Conservation (phyloP, 1,139 yeast species). For the Hyphopichia buzzinii region DNA sequence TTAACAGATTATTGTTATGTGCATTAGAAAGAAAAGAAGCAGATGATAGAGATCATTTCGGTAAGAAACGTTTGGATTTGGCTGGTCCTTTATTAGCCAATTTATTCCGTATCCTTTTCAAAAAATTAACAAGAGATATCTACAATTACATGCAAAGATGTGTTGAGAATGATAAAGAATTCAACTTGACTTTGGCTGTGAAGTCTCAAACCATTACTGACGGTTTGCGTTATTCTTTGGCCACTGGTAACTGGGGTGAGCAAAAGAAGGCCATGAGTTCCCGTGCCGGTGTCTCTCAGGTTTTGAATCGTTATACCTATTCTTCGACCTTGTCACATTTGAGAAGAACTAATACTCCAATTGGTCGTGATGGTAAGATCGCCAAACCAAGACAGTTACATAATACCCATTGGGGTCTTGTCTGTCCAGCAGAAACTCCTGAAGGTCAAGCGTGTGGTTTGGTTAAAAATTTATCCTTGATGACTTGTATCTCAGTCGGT, state of each 20-base stretch:
- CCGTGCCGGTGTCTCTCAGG: slow-evolving; percentile 99
- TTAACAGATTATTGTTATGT: slow-evolving; percentile 87
- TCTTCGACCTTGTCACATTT: slow-evolving; percentile 96
- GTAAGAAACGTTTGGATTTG: slow-evolving; percentile 94
- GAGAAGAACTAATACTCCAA: slow-evolving; percentile 98
- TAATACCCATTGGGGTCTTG: slow-evolving; percentile 99
- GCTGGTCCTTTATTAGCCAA: slow-evolving; percentile 98
- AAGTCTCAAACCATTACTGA: slow-evolving; percentile 96
- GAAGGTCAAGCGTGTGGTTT: slow-evolving; percentile 99
- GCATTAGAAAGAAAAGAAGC: slow-evolving; percentile 97
- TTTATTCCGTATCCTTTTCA: slow-evolving; percentile 89
- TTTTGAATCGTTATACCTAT: slow-evolving; percentile 94
- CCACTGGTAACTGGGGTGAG: slow-evolving; percentile 99
- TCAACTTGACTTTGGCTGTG: slow-evolving; percentile 93
- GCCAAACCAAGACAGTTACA: slow-evolving; percentile 99
- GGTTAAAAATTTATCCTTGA: slow-evolving; percentile 90
- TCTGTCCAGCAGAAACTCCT: slow-evolving; percentile 99
- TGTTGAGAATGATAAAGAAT: slow-evolving; percentile 95
- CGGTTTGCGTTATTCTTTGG: slow-evolving; percentile 94
- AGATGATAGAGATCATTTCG: slow-evolving; percentile 99
- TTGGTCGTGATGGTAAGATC: slow-evolving; percentile 97
- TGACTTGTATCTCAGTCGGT: slow-evolving; percentile 98
- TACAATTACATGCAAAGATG: slow-evolving; percentile 98
- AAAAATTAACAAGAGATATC: slow-evolving; percentile 90
- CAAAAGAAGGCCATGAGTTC: slow-evolving; percentile 99